Percentiles rank a stretch among this genome's conserved stretches.
These are phyloP conservation scores for Echinochloa phyllopogon DNA, from an alignment of 176 grass and related monocot genomes.

Conservation along the genomic window DNA sequence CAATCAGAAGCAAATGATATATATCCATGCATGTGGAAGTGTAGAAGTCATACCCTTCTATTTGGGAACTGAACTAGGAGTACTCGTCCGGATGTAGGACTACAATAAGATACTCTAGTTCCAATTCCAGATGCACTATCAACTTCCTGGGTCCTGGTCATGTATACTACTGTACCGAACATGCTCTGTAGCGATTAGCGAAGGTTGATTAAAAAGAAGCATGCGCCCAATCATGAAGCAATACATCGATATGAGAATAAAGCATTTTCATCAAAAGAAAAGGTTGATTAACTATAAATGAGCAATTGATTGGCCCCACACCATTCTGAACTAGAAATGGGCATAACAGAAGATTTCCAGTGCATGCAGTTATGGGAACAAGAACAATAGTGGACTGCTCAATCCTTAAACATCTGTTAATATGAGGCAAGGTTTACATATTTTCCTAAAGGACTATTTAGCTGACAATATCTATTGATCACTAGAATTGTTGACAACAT, in stretches of 20 bases:
- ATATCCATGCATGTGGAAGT: conserved; percentile 15
- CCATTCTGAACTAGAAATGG: background rate
- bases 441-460: background rate
- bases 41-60: conserved; percentile 61
- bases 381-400: background rate
- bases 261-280: background rate
- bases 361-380: background rate
- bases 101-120: conserved; percentile 90
- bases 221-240: conserved; percentile 65
- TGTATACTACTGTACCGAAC: conserved; percentile 80
- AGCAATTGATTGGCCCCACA: background rate
- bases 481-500: background rate
- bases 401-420: conserved; percentile 1
- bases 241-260: conserved; percentile 14
- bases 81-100: conserved; percentile 87
- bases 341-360: background rate
- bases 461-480: background rate
- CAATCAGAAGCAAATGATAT: background rate
- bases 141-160: conserved; percentile 67
- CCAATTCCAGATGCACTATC: conserved; percentile 58
- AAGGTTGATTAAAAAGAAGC: conserved; percentile 90
- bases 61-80: conserved; percentile 87
- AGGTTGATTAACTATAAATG: background rate
- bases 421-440: background rate
- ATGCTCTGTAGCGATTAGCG: conserved; percentile 73